Evolutionary conservation across 2,329 filamentous ascomycete species (phyloP).

Genomic region (Zasmidium cellare): DNA sequence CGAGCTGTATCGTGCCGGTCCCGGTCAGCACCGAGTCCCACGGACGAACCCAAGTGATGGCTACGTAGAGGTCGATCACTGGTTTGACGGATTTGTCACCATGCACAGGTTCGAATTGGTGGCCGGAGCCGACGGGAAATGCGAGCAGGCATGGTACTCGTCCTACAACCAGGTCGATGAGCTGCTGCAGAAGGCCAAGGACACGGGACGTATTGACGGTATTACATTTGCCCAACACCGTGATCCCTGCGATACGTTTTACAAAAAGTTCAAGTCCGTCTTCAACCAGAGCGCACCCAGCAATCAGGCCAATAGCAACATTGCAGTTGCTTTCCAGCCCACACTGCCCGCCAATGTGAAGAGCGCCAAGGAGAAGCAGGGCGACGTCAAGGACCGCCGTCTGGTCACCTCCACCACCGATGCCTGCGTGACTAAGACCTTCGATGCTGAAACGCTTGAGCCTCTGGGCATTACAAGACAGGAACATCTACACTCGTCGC

Average conservation of each 20-base stretch:
- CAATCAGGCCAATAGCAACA: slow-evolving; percentile 45
- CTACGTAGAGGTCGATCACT: slow-evolving; percentile 65
- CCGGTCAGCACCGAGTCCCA: slow-evolving; percentile 61
- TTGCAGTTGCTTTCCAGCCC: slow-evolving; percentile 64
- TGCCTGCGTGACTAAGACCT: slow-evolving; percentile 60
- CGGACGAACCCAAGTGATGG: slow-evolving; percentile 57
- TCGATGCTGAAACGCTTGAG: slow-evolving; percentile 72
- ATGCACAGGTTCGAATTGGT: slow-evolving; percentile 72
- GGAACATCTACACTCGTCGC: slow-evolving; percentile 61
- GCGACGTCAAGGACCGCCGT: background rate
- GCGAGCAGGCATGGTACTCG: slow-evolving; percentile 62
- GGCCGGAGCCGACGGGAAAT: slow-evolving; percentile 34
- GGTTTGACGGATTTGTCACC: slow-evolving; percentile 78
- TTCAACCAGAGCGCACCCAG: slow-evolving; percentile 43
- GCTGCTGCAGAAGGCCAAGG: slow-evolving; percentile 61
- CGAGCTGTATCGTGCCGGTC: slow-evolving; percentile 71
- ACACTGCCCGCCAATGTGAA: slow-evolving; percentile 59
- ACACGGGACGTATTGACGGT: slow-evolving; percentile 56
- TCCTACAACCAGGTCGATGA: slow-evolving; percentile 69
- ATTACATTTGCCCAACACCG: slow-evolving; percentile 69
- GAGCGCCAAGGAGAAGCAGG: slow-evolving; percentile 23
- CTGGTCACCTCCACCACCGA: slow-evolving; percentile 60
- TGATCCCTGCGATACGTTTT: slow-evolving; percentile 73
- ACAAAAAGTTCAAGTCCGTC: slow-evolving; percentile 68
- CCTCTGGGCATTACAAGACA: slow-evolving; percentile 67